Percentiles rank a stretch among this genome's conserved stretches.
These are phyloP conservation scores for Cladosporium sp. DNA, from an alignment of 2,329 filamentous ascomycete species.

Conservation along the genomic window DNA sequence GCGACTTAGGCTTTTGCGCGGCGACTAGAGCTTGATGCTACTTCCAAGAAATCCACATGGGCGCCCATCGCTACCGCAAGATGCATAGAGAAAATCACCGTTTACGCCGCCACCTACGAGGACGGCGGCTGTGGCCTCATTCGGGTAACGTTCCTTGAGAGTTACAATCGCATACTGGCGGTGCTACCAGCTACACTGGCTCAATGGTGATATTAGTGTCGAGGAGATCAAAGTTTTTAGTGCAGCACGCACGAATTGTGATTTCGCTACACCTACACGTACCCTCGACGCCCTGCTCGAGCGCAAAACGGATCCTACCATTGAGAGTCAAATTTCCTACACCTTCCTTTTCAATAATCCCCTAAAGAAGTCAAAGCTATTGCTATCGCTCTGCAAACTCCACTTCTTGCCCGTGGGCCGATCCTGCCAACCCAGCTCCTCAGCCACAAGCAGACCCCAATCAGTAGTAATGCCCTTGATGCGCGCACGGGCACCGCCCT, in stretches of 20 bases:
- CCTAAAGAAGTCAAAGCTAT: conserved; percentile 97
- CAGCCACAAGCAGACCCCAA: conserved; percentile 82
- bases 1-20: too few species aligned
- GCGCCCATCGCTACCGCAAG: too few species aligned
- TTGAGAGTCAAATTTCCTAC: conserved; percentile 38
- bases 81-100: too few species aligned
- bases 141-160: too few species aligned
- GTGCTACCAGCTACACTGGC: neutral
- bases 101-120: too few species aligned
- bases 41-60: too few species aligned
- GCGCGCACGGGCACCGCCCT: conserved; percentile 71
- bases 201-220: neutral
- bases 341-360: conserved; percentile 81
- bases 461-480: conserved; percentile 89
- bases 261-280: neutral
- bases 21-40: too few species aligned
- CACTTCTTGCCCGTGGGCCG: conserved; percentile 74
- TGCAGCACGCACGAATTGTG: neutral
- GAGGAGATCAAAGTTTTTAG: neutral
- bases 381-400: conserved; percentile 91
- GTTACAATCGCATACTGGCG: too few species aligned
- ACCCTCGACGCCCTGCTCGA: neutral
- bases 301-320: neutral
- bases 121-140: too few species aligned
- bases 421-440: conserved; percentile 77